These are phyloP conservation scores for Aureobasidium sp. DNA, from an alignment of 2,329 filamentous ascomycete genomes.

Conservation along the genomic window DNA sequence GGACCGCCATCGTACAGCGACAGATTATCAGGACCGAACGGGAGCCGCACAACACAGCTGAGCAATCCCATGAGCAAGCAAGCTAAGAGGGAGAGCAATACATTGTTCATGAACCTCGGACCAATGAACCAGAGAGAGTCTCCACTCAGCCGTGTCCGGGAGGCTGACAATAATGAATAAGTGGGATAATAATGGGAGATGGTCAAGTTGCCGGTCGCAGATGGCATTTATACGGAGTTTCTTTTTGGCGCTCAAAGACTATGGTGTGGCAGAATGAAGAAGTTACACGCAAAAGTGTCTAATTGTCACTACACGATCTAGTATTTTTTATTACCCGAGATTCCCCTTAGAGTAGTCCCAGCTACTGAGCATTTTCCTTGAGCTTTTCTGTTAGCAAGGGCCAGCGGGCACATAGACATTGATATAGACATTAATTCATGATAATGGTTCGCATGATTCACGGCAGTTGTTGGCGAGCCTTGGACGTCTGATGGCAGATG, in stretches of 20 bases:
- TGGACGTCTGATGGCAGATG: neutral
- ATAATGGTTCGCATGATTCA: neutral
- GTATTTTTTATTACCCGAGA: neutral
- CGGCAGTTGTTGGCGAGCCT: neutral
- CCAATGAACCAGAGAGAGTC: neutral
- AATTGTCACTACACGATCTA: neutral
- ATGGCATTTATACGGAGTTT: neutral
- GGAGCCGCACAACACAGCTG: neutral
- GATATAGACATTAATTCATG: neutral
- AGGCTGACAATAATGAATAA: neutral
- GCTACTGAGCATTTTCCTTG: neutral
- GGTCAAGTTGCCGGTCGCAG: too few species aligned
- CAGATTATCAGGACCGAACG: neutral
- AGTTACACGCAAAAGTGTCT: neutral
- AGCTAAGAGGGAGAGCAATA: constrained; percentile 11
- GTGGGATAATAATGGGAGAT: neutral
- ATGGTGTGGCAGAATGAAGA: neutral
- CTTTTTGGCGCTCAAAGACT: neutral
- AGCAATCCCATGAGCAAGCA: constrained; percentile 10
- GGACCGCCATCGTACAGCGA: neutral
- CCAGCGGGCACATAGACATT: neutral
- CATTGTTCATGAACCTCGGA: constrained; percentile 10
- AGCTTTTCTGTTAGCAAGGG: neutral
- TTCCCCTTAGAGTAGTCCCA: neutral
- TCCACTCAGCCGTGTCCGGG: neutral